A percentile compares a stretch with the other conserved stretches of the same genome.
Conservation (phyloP, 2,329 filamentous ascomycete genomes). For the Gnomoniopsis smithogilvyi region DNA sequence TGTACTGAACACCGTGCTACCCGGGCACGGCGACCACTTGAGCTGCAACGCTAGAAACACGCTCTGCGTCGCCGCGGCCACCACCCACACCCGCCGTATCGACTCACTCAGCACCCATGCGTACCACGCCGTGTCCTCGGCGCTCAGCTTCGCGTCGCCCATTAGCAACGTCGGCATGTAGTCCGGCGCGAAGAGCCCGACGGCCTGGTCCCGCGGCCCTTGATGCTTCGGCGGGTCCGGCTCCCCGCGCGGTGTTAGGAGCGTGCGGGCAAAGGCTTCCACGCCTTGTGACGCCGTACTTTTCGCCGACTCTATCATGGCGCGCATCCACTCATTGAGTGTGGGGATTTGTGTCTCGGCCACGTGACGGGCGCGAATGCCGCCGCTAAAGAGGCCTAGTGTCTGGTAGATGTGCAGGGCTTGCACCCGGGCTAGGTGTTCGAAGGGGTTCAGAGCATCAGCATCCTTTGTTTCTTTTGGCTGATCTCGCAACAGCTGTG, state of each 20-base stretch:
- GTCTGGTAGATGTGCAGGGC: conserved; percentile 48
- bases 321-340: conserved; percentile 4
- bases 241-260: not conserved
- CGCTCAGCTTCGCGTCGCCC: not conserved
- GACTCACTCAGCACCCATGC: conserved; percentile 25
- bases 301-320: conserved; percentile 5
- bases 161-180: not conserved
- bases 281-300: not conserved
- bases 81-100: conserved; percentile 23
- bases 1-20: conserved; percentile 23
- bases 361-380: conserved; percentile 38
- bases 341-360: conserved; percentile 28
- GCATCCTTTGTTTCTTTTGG: not conserved
- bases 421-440: conserved; percentile 41
- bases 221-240: not conserved
- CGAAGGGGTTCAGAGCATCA: conserved; percentile 13
- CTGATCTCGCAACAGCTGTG: conserved; percentile 13
- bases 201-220: not conserved
- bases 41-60: conserved; percentile 19
- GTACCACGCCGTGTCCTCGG: conserved; percentile 20
- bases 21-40: conserved; percentile 17
- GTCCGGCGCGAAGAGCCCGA: not conserved
- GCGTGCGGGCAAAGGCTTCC: not conserved
- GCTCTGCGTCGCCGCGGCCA: conserved; percentile 15
- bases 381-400: conserved; percentile 48